phyloP scores from a whole-genome alignment of 768 basidiomycete genomes.

The Russula emetica region DNA sequence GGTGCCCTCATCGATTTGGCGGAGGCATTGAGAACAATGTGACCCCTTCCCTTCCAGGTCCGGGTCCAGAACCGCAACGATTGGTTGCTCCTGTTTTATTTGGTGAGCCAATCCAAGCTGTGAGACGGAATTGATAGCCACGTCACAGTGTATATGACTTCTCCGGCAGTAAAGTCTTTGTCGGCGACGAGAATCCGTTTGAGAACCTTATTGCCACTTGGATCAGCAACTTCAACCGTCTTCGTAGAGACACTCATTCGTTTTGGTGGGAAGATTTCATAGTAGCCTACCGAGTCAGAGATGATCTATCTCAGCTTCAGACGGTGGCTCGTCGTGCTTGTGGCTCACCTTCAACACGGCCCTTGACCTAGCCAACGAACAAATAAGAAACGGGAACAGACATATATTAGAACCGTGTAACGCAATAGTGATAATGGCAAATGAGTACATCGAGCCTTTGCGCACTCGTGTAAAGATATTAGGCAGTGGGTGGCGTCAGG shows the following conservation, averaged over 20 bases:
- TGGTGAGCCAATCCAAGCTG: not conserved
- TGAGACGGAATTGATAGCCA: conserved; percentile 5
- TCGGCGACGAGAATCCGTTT: conserved; percentile 50
- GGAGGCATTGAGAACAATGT: conserved; percentile 72
- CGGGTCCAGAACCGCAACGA: conserved; percentile 64
- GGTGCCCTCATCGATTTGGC: conserved; percentile 46
- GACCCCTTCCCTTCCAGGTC: conserved; percentile 66
- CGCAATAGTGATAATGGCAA: conserved; percentile 31
- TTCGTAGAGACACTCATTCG: conserved; percentile 64
- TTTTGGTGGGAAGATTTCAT: conserved; percentile 70
- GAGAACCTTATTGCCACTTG: conserved; percentile 37
- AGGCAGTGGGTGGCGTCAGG: conserved; percentile 43
- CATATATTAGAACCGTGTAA: conserved; percentile 55
- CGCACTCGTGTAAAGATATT: conserved; percentile 28
- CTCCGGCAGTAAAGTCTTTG: conserved; percentile 65
- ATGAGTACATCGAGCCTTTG: conserved; percentile 22
- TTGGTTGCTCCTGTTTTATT: conserved; percentile 60
- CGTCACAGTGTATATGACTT: conserved; percentile 70
- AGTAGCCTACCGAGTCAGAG: conserved; percentile 56
- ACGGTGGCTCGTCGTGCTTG: conserved; percentile 16
- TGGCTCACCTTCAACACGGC: conserved; percentile 71
- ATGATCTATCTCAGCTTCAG: conserved; percentile 30
- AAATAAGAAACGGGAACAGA: conserved; percentile 35
- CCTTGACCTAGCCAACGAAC: conserved; percentile 49
- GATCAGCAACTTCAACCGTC: conserved; percentile 31